Evolutionary conservation across 163 green algal species (phyloP), one percentile per base, ranked within the genome.

Genomic region (Scenedesmus sp.): DNA sequence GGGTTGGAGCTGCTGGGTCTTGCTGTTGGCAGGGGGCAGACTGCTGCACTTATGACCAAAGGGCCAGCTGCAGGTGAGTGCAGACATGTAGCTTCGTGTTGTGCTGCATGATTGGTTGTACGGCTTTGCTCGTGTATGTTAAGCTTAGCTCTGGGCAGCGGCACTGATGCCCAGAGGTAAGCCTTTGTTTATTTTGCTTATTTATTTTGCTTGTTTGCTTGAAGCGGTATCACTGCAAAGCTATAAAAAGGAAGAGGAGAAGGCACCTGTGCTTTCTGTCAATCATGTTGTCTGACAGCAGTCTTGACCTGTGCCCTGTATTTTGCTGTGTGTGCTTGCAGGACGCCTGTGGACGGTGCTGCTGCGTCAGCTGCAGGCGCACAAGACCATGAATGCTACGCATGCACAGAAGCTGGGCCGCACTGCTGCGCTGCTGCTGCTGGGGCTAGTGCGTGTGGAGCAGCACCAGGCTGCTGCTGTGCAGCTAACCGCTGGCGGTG

Each of bases 1-100:
- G 87, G 87, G 2, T 59, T 91, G n/a, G 70, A 85, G 87, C 73
- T 91, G n/a, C 55, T 91, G 8, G 54, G 52, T 0, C 66, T 74
- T 9, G 87, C 87, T 70, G 54, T 91, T n/a, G 70, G 70, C 6
- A n/a, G 54, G 7, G 87, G 87, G 59, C 87, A 91, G 16, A 76
- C 73, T 7, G 70, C 87, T 52, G 70, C n/a, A 56, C 56, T 91
- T 9, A 91, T 91, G 87, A 59, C 12, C 7, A 84, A 85, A 23
- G 57, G 87, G 34, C 67, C 34, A 70, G 87, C 46, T 13, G 87
- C 87, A 77, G 70, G 87, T 91, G 77, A 67, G 86, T 9, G 70
- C 18, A 46, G 34, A 46, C 34, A 46, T 46, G 34, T 46, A 46
- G 34, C 34, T 46, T 46, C 34, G 34, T 46, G 34, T 46, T 46